Evolutionary conservation across 331 rosid genomes (phyloP), one percentile per base, ranked within the genome.

Genomic region (Arachis monticola): DNA sequence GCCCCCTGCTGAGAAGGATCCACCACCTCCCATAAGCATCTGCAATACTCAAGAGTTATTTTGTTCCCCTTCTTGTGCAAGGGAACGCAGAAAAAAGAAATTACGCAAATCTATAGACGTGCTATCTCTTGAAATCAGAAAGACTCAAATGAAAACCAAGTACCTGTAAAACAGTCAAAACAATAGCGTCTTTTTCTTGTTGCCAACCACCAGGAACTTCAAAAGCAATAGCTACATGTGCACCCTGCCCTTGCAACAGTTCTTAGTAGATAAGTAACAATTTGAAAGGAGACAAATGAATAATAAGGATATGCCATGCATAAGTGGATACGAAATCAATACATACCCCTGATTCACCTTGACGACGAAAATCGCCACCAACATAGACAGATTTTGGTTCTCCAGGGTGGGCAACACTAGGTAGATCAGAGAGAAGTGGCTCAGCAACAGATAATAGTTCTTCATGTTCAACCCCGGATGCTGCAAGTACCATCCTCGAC

Each of bases 181-280:
- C 70, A 47, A 91, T 77, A 65, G 96, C 90, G 64, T 91, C 88
- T 81, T 85, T 87, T 77, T 91, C 96, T 3, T 86, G 61, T 12
- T 79, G 85, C 97, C 96, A 91, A 45, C 97, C 97, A 30, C 97
- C 96, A 45, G 97, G 96, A 67, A 86, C 96, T 80, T 91, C 97
- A 80, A 89, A 91, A 59, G 97, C 97, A 80, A 91, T 85, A 70
- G 91, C 91, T 81, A 91, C 27, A 61, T 91, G 97, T 30, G 96
- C 77, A 79, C 68, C 85, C 97, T 91, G 90, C 35, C n/a, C 31
- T 68, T 64, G 65, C 30, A 51, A 73, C 70, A 41, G 75, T 57
- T 63, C 41, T 45, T 17, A 50, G 74, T 17, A 59, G 68, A 13
- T 62, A 65, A 77, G 69, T 58, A 67, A 65, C 8, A 42, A 69